Evolutionary conservation across 2,329 filamentous ascomycete species (phyloP).

Genomic region (Cercospora zeina): DNA sequence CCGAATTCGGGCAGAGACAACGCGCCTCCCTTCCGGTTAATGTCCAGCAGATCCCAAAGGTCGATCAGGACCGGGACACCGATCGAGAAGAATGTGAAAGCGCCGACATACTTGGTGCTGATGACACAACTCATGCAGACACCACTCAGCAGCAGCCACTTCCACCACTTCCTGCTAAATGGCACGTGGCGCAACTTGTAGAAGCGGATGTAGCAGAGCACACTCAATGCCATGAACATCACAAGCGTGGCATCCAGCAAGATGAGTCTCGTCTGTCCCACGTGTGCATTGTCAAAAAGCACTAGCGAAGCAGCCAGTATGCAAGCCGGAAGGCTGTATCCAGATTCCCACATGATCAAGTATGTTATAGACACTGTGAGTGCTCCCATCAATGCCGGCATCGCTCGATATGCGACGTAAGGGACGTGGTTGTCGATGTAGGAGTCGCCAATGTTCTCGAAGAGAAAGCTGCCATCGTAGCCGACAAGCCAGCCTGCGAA

Average conservation of each 20-base stretch:
- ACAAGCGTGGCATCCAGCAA: slow-evolving; percentile 92
- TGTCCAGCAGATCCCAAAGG: slow-evolving; percentile 88
- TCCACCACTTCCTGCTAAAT: slow-evolving; percentile 98
- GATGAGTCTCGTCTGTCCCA: slow-evolving; percentile 93
- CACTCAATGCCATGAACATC: slow-evolving; percentile 91
- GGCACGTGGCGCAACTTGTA: slow-evolving; percentile 90
- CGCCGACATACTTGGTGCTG: slow-evolving; percentile 95
- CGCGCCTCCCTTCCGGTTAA: slow-evolving; percentile 80
- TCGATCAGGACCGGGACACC: slow-evolving; percentile 92
- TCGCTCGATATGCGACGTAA: slow-evolving; percentile 90
- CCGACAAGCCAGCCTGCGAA: slow-evolving; percentile 96
- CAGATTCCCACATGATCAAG: slow-evolving; percentile 99
- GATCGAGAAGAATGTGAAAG: slow-evolving; percentile 96
- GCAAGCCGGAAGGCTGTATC: slow-evolving; percentile 91
- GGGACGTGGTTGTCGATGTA: slow-evolving; percentile 97
- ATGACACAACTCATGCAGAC: slow-evolving; percentile 96
- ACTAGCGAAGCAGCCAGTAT: slow-evolving; percentile 81
- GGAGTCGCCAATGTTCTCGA: slow-evolving; percentile 98
- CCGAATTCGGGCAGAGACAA: slow-evolving; percentile 75
- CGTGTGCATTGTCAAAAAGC: slow-evolving; percentile 95
- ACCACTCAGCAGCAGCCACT: slow-evolving; percentile 94
- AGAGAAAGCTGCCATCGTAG: slow-evolving; percentile 95
- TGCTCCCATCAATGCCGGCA: slow-evolving; percentile 88
- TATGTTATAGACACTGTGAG: slow-evolving; percentile 93
- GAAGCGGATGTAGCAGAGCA: slow-evolving; percentile 93